Percentiles rank a stretch among this genome's conserved stretches.
Conservation (phyloP, 169 alveolate species). For the Plasmodium fragile region DNA sequence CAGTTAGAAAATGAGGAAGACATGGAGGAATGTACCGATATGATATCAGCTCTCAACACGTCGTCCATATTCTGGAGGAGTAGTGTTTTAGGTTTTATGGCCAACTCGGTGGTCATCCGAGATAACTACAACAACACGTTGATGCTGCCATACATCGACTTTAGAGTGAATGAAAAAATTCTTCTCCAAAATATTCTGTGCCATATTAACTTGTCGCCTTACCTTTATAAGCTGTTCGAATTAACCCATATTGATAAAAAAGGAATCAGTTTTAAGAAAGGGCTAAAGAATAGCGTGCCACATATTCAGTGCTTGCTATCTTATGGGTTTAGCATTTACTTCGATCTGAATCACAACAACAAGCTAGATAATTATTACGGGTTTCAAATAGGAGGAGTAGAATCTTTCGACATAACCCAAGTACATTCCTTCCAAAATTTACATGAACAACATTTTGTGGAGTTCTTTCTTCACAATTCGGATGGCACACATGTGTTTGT, state of each 20-base stretch:
- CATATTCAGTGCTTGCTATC: conserved; percentile 75
- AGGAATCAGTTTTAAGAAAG: conserved; percentile 46
- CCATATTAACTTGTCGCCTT: conserved; percentile 53
- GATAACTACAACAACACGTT: conserved; percentile 46
- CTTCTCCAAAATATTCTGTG: conserved; percentile 59
- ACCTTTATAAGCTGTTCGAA: conserved; percentile 64
- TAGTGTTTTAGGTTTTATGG: conserved; percentile 70
- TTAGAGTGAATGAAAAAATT: conserved; percentile 37
- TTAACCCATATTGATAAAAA: conserved; percentile 58
- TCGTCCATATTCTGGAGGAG: conserved; percentile 75
- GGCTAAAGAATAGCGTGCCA: conserved; percentile 47
- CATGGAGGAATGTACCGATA: conserved; percentile 72
- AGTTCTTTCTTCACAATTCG: conserved; percentile 32
- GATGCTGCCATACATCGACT: conserved; percentile 54
- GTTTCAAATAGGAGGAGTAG: conserved; percentile 19
- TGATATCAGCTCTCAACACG: conserved; percentile 46
- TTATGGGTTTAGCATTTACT: conserved; percentile 52
- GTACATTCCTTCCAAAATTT: conserved; percentile 51
- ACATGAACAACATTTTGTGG: conserved; percentile 59
- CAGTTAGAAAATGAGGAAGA: conserved; percentile 60
- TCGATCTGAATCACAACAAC: conserved; percentile 36
- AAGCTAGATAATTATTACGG: conserved; percentile 52
- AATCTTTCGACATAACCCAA: conserved; percentile 55
- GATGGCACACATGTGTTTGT: conserved; percentile 28
- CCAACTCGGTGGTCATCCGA: conserved; percentile 32